Base-by-base conservation (phyloP, 768 basidiomycete genomes). In the Podaxis carcinomalis region DNA sequence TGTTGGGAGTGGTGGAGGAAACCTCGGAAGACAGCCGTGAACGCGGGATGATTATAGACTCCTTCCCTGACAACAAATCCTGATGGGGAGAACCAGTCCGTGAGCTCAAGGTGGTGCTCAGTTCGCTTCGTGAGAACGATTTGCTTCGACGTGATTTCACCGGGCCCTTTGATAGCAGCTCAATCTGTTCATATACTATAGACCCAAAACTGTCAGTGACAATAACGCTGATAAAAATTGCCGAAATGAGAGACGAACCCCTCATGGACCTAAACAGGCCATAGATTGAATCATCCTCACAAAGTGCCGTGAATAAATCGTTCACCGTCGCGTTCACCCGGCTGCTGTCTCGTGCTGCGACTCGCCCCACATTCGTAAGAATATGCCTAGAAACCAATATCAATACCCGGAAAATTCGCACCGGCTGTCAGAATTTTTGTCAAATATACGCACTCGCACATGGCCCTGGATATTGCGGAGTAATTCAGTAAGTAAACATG, bases 221-320 rank as follows among this genome's bases (percentile, higher is more conserved):
- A 57, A 56, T 44, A 39, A 50, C 62, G 54, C 64, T 44, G 57
- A 62, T 64, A 70, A 67, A 66, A 71, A 58, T 39, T 39, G 51
- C 64, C 64, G 61, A 62, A 66, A 51, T 51, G 58, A 73, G 81
- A 65, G 65, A 65, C 66, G 49, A 21, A 92, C 95, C 90, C 77
- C 90, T 84, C 90, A 95, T 91, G 23, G 83, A 80, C 74, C 86
- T 92, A 75, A 95, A 95, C 62, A 91, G 80, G 27, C 83, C 83
- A 75, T 93, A 97, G 51, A 96, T 83, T 51, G 86, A 79, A 65
- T 92, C 88, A 73, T 97, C 95, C 74, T 97, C 95, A 63, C 92
- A 94, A 14, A 97, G 78, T 0, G 93, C 93, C 16, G 87, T 80
- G 71, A 93, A 95, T 49, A 98, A 76, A 72, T 97, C 94, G 62